Evolutionary conservation across 2,329 filamentous ascomycete species (phyloP), one percentile per base, ranked within the genome.

Genomic region (Salinomyces thailandicus): DNA sequence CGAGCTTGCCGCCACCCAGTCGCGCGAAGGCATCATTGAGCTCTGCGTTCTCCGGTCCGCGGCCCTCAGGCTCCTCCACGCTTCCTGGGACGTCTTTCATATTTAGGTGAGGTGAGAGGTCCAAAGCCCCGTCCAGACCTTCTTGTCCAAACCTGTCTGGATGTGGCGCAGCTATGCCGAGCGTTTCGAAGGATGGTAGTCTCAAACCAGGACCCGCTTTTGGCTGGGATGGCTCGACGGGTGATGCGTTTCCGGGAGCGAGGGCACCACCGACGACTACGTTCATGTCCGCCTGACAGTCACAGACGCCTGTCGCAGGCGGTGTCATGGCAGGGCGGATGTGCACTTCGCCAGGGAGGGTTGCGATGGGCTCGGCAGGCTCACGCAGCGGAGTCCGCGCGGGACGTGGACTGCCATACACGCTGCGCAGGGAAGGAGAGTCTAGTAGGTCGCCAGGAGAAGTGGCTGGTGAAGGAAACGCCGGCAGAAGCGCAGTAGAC

Each of bases 111-210:
- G 33, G 31, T 15, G 38, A 27, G 24, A 32, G 34, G 14, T 31
- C 38, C 19, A 31, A 31, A 19, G 33, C 27, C 11, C 44, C 44
- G 39, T 52, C 31, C 51, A 47, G 31, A 46, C 45, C 35, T 20
- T 42, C 41, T 20, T 45, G 35, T 27, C 44, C 45, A 34, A 60
- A 47, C 43, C 58, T 51, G 48, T 66, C 58, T 42, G 65, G 61
- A 55, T 66, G 62, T 31, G 67, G 64, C 33, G 61, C 58, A 35
- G 63, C 62, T 39, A 71, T 71, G 20, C 68, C 68, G 33, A 73
- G 59, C 13, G 62, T 56, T 37, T 73, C 63, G 48, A 74, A 73
- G 2, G 69, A 69, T 4, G 70, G 71, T 12, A 75, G 61, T 36
- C 70, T 66, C 27, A 75, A 54, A 40, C 54, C 60, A 38, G 55